phyloP scores from a whole-genome alignment of 2,329 filamentous ascomycete species.

The Fusarium neocosmosporiellum region DNA sequence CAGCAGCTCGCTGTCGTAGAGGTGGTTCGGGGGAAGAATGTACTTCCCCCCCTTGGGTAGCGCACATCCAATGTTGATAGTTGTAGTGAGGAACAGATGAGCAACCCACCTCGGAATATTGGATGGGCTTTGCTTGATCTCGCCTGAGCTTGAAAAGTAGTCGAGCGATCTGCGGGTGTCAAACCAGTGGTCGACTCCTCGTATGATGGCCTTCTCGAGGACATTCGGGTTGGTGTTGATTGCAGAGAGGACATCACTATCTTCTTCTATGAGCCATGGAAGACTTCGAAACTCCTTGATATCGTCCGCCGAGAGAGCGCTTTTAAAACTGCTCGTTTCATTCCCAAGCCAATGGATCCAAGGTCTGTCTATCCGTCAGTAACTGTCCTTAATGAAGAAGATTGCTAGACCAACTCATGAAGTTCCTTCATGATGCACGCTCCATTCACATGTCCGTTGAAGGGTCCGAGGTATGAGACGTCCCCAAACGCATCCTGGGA shows the following conservation, averaged over 20 bases:
- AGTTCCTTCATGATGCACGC: not conserved
- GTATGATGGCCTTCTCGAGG: not conserved
- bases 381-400: rapidly evolving
- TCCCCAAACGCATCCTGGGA: not conserved
- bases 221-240: not conserved
- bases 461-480: not conserved
- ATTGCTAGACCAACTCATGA: not conserved
- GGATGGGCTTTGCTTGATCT: not conserved
- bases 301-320: not conserved
- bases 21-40: not conserved
- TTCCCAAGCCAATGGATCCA: not conserved
- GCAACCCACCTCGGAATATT: not conserved
- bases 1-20: not conserved
- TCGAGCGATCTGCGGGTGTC: not conserved
- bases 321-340: not conserved
- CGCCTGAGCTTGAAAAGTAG: not conserved
- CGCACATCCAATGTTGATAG: not conserved
- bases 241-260: not conserved
- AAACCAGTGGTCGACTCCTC: not conserved
- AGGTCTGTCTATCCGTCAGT: not conserved
- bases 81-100: not conserved
- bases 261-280: not conserved
- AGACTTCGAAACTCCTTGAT: not conserved
- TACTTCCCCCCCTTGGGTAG: not conserved
- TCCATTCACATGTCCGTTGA: not conserved